Conservation (phyloP, 139 green algal species). For the Mesotaenium endlicherianum region DNA sequence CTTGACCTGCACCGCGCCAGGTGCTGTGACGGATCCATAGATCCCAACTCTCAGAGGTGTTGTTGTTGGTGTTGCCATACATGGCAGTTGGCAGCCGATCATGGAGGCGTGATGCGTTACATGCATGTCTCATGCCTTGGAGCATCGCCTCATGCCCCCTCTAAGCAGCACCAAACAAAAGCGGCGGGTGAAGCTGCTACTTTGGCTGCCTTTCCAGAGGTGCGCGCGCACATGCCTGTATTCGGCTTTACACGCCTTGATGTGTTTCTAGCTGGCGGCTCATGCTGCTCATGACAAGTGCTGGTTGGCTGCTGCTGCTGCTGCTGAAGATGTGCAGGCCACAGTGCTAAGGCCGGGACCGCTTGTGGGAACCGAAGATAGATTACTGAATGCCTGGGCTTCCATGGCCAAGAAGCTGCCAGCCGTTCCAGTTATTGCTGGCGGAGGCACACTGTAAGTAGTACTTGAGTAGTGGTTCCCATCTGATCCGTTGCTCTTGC, state of each 20-base stretch:
- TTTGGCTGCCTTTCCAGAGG: slow-evolving; percentile 37
- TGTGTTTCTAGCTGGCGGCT: no score
- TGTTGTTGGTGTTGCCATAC: not conserved
- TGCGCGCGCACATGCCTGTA: no score
- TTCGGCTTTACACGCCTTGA: no score
- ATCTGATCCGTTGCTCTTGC: not conserved
- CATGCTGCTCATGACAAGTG: no score
- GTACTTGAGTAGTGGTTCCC: not conserved
- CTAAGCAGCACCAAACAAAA: slow-evolving; percentile 76
- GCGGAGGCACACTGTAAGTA: slow-evolving; percentile 33
- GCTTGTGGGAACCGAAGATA: slow-evolving; percentile 89
- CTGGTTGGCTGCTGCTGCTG: no score
- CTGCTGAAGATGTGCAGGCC: slow-evolving; percentile 49
- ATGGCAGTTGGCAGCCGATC: slow-evolving; percentile 19
- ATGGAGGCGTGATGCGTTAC: slow-evolving; percentile 39
- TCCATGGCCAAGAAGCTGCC: slow-evolving; percentile 62
- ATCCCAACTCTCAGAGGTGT: not conserved
- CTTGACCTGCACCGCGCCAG: no score
- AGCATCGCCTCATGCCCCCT: slow-evolving; percentile 63
- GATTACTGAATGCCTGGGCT: slow-evolving; percentile 82
- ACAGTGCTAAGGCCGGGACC: slow-evolving; percentile 68
- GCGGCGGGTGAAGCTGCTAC: slow-evolving; percentile 55
- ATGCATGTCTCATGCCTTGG: slow-evolving; percentile 64
- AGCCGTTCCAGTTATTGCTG: slow-evolving; percentile 74
- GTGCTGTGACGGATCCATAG: not conserved